These are phyloP conservation scores for Fraxinus cuspidata DNA, from an alignment of 257 asterid species.

Conservation along the genomic window DNA sequence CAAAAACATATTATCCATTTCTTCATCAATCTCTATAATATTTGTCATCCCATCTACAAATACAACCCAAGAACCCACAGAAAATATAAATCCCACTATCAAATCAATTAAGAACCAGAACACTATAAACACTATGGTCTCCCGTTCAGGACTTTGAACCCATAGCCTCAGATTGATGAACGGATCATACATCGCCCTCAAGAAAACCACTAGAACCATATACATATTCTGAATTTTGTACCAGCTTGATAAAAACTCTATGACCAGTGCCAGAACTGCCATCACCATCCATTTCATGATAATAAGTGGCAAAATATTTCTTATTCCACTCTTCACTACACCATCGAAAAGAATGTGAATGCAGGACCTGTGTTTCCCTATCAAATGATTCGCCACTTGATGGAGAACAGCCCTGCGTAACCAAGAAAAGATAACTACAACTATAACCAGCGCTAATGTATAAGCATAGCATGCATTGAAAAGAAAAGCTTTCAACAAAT, in stretches of 20 bases:
- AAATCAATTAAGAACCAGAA: slow-evolving; percentile 70
- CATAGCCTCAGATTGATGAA: slow-evolving; percentile 59
- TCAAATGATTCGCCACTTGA: slow-evolving; percentile 71
- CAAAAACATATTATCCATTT: too few species aligned
- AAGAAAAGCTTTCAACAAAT: slow-evolving; percentile 44
- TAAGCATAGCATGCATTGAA: slow-evolving; percentile 60
- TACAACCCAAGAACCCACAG: slow-evolving; percentile 81
- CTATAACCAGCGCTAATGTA: slow-evolving; percentile 56
- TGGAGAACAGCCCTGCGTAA: slow-evolving; percentile 62
- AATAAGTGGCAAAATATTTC: too few species aligned
- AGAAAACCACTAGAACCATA: slow-evolving; percentile 57
- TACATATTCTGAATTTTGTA: too few species aligned
- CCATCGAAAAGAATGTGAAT: too few species aligned
- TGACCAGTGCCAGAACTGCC: too few species aligned
- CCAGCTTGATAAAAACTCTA: too few species aligned
- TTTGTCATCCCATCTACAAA: slow-evolving; percentile 76
- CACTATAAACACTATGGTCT: slow-evolving; percentile 56
- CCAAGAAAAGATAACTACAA: slow-evolving; percentile 72
- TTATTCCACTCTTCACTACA: too few species aligned
- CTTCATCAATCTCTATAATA: slow-evolving; percentile 38
- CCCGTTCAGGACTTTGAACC: slow-evolving; percentile 75
- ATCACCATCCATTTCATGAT: too few species aligned
- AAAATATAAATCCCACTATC: slow-evolving; percentile 62
- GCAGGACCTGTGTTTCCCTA: slow-evolving; percentile 25
- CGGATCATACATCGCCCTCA: slow-evolving; percentile 83